These are phyloP conservation scores for Acacia acuminata DNA, from an alignment of 306 rosid species.

Conservation along the genomic window DNA sequence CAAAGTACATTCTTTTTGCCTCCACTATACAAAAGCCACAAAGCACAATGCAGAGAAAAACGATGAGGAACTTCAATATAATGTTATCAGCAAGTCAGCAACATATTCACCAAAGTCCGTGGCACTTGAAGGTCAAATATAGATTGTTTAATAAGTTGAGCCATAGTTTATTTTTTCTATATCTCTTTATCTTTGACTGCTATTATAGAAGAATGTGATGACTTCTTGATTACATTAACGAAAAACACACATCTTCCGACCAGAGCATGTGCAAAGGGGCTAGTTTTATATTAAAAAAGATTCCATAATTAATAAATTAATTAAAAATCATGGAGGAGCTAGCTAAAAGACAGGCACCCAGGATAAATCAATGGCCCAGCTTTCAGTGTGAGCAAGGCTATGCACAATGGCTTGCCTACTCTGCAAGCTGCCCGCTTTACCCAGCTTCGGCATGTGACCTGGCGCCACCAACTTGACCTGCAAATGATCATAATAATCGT, in stretches of 20 bases:
- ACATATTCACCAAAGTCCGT: not conserved
- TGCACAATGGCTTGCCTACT: conserved; percentile 86
- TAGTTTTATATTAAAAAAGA: not conserved
- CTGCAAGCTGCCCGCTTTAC: conserved; percentile 93
- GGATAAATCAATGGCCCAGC: conserved; percentile 93
- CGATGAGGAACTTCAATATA: not conserved
- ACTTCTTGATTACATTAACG: not conserved
- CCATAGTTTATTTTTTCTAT: not conserved
- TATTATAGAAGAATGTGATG: not conserved
- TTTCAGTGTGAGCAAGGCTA: conserved; percentile 83
- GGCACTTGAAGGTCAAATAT: not conserved
- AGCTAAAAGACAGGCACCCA: conserved; percentile 55
- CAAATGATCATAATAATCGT: not conserved
- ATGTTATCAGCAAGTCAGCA: not conserved
- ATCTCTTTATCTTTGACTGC: not conserved
- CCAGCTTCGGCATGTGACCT: conserved; percentile 85
- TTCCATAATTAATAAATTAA: conserved; percentile 8
- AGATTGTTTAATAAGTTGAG: not conserved
- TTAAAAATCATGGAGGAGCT: not conserved
- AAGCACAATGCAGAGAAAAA: not conserved
- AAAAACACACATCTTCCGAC: not conserved
- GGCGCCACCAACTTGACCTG: conserved; percentile 82
- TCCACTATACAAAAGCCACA: not conserved
- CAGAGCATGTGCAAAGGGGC: not conserved
- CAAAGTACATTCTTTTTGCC: not conserved